A percentile compares a stretch with the other conserved stretches of the same genome.
These are phyloP conservation scores for Magnolia officinalis DNA, from an alignment of 164 flowering plant genomes.

Conservation along the genomic window DNA sequence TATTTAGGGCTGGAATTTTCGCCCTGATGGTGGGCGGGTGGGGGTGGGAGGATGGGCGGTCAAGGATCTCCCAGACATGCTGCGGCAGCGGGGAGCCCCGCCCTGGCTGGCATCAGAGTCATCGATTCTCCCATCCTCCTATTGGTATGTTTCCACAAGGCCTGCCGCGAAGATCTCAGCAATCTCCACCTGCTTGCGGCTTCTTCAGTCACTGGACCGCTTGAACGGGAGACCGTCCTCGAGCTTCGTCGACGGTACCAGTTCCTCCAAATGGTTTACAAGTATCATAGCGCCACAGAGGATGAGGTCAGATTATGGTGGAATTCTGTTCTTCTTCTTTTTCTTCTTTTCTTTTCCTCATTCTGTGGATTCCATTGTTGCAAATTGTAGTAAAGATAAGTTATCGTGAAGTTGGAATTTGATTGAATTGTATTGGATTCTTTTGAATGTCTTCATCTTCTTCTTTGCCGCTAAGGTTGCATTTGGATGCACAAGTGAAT, in stretches of 20 bases:
- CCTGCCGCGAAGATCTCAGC: slow-evolving; percentile 50
- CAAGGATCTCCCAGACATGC: slow-evolving; percentile 9
- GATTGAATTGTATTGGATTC: neutral
- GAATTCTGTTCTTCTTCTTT: neutral
- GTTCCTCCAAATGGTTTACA: slow-evolving; percentile 51
- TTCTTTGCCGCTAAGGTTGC: neutral
- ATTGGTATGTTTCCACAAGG: slow-evolving; percentile 64
- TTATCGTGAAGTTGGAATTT: neutral
- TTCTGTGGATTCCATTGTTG: neutral
- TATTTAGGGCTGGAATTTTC: slow-evolving; percentile 2
- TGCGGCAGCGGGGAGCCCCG: slow-evolving; percentile 4
- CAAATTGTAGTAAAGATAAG: neutral
- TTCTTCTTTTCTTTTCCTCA: neutral
- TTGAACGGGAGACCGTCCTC: slow-evolving; percentile 23
- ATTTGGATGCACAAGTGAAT: neutral
- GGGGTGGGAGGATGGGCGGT: slow-evolving; percentile 30
- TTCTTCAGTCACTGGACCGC: slow-evolving; percentile 9
- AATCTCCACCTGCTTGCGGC: slow-evolving; percentile 34
- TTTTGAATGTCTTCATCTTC: neutral
- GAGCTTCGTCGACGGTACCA: slow-evolving; percentile 42
- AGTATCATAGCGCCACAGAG: slow-evolving; percentile 70
- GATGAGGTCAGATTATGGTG: slow-evolving; percentile 53
- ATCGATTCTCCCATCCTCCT: slow-evolving; percentile 62
- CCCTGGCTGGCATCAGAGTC: slow-evolving; percentile 24
- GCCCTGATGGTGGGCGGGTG: slow-evolving; percentile 22